phyloP scores from a whole-genome alignment of 306 rosid species.

The Lablab purpureus region DNA sequence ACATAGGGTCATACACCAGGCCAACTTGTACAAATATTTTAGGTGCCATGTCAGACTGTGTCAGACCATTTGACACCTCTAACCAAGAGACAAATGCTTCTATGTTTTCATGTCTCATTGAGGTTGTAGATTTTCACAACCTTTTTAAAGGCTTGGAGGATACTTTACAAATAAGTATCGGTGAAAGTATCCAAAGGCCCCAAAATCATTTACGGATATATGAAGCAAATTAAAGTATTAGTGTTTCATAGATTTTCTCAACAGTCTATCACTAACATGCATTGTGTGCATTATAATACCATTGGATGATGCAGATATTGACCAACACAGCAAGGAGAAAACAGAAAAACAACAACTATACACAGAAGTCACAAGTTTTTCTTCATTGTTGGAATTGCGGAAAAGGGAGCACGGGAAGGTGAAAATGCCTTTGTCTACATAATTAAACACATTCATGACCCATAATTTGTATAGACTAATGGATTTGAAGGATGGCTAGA shows the following conservation, averaged over 20 bases:
- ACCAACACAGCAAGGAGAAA: background rate
- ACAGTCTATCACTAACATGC: background rate
- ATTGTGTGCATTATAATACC: background rate
- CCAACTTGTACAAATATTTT: no score
- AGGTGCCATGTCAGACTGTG: no score
- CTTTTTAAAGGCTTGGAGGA: no score
- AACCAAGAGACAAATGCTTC: no score
- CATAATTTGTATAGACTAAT: background rate
- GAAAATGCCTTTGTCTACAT: background rate
- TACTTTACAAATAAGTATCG: no score
- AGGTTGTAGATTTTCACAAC: no score
- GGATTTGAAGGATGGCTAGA: background rate
- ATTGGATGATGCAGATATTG: background rate
- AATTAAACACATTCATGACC: constrained; percentile 6
- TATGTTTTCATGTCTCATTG: no score
- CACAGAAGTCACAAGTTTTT: background rate
- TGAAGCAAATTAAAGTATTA: no score
- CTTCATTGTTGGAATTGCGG: background rate
- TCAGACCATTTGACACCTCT: no score
- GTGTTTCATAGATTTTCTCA: background rate
- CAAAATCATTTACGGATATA: no score
- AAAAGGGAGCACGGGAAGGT: background rate
- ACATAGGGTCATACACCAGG: no score
- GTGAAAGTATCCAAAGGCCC: no score
- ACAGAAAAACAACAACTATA: constrained; percentile 1